Evolutionary conservation across 129 eudicot species (phyloP), one percentile per base, ranked within the genome.

Genomic region (Heracleum sosnowskyi): DNA sequence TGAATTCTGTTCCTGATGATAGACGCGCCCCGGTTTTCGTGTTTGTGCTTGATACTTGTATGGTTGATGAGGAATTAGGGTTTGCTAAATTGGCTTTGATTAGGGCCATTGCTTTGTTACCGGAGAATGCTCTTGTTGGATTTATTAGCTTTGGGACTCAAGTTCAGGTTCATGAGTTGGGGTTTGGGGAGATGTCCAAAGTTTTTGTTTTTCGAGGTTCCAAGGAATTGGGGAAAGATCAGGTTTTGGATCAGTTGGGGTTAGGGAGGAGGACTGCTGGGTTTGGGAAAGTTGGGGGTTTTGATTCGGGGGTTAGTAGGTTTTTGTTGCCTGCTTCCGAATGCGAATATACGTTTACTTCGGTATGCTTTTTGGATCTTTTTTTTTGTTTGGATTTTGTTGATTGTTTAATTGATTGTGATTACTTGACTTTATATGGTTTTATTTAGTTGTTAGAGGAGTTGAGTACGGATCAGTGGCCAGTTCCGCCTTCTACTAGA

Each of bases 281-380:
- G n/a, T 88, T 85, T 73, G 80, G 77, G 8, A 85, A 76, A 64
- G 24, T 77, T 53, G 90, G 88, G 69, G 66, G 69, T 69, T 79
- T 79, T 1, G 78, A 60, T 81, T 53, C 86, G 1, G 97, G 96
- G 47, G 77, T 91, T 55, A 75, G 86, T 17, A 82, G 97, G 80
- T 95, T 95, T 63, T 83, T 95, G 81, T 78, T 95, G 84, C 97
- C 97, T 5, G 97, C 98, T 49, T 92, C 98, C 2, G 97, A 95
- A 34, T 93, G 97, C 42, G 97, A 93, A 49, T 95, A 84, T 73
- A 80, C 91, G 22, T 91, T 95, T 34, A 82, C 87, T 86, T 82
- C 96, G 87, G 98, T 95, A 74, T 72, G 87, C 64, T 28, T 31
- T 20, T 15, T 33, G 26, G 1, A 0, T 9, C 22, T 76, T 18